These are phyloP conservation scores for Gaeumannomyces sp. DNA, from an alignment of 2,329 filamentous ascomycete species.

Conservation along the genomic window DNA sequence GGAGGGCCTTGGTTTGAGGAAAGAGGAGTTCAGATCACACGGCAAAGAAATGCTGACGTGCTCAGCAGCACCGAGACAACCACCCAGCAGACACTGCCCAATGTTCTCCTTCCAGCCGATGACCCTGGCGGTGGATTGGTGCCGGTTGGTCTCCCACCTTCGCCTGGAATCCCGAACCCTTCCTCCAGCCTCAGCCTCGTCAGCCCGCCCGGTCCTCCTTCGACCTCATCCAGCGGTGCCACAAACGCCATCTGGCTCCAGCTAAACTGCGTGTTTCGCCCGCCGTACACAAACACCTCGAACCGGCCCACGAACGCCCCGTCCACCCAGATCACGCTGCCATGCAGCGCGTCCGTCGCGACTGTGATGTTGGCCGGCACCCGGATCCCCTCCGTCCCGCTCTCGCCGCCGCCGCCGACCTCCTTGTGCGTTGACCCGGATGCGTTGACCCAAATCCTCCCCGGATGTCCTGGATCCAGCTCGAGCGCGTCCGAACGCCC, in stretches of 20 bases:
- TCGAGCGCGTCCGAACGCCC: conserved; percentile 36
- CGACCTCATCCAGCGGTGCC: conserved; percentile 21
- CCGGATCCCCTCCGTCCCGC: conserved; percentile 18
- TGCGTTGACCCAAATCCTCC: conserved; percentile 45
- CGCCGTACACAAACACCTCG: conserved; percentile 48
- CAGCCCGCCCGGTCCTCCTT: neutral
- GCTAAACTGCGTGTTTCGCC: conserved; percentile 42
- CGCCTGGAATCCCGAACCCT: neutral
- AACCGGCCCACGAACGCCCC: conserved; percentile 41
- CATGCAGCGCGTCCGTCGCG: conserved; percentile 36
- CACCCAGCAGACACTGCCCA: neutral
- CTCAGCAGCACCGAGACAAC: neutral
- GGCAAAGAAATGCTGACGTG: neutral
- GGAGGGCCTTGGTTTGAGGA: too few relatives aligned
- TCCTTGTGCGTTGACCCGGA: conserved; percentile 38
- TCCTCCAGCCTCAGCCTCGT: conserved; percentile 1
- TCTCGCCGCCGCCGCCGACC: conserved; percentile 18
- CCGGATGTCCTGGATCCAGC: conserved; percentile 39
- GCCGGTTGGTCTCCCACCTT: neutral
- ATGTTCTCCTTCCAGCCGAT: neutral
- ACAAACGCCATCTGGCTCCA: conserved; percentile 54
- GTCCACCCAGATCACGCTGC: conserved; percentile 43
- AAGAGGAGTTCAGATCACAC: neutral
- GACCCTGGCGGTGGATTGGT: neutral
- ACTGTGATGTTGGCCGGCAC: conserved; percentile 31